These are phyloP conservation scores for Diutina scorzettiae DNA, from an alignment of 1,139 yeast species.

Conservation along the genomic window DNA sequence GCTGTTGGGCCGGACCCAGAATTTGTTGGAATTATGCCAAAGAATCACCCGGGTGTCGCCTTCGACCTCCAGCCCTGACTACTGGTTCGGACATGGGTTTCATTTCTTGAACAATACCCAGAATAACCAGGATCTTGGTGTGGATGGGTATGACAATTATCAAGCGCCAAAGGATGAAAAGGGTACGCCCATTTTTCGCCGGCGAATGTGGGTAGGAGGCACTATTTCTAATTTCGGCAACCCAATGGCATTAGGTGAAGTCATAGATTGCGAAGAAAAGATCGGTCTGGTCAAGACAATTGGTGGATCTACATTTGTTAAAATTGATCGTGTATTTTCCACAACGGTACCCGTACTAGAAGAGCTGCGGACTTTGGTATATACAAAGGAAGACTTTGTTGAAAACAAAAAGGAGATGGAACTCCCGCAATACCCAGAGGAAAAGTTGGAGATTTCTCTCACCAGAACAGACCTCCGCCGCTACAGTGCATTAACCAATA, in stretches of 20 bases:
- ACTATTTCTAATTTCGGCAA: slow-evolving; percentile 18
- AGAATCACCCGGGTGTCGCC: background rate
- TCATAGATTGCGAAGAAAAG: slow-evolving; percentile 33
- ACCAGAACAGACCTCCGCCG: background rate
- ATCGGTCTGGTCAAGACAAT: slow-evolving; percentile 24
- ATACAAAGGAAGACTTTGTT: slow-evolving; percentile 19
- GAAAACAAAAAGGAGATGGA: background rate
- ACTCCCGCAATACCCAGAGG: background rate
- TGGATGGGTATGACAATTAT: slow-evolving; percentile 75
- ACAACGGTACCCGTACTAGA: slow-evolving; percentile 10
- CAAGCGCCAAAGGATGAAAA: slow-evolving; percentile 46
- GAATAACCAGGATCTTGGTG: slow-evolving; percentile 35
- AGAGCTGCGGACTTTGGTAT: slow-evolving; percentile 25
- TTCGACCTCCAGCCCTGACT: background rate
- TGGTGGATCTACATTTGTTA: slow-evolving; percentile 29
- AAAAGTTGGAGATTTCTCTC: background rate
- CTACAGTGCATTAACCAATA: slow-evolving; percentile 13
- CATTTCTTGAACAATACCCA: slow-evolving; percentile 54
- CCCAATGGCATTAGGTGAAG: slow-evolving; percentile 10
- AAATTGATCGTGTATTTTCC: slow-evolving; percentile 27
- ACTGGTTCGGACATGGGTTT: slow-evolving; percentile 4
- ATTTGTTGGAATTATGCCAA: background rate
- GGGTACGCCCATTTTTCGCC: slow-evolving; percentile 24
- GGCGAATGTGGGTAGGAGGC: slow-evolving; percentile 84
- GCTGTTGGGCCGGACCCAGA: background rate